Conservation (phyloP, 306 rosid species). For the Cucurbita maxima region DNA sequence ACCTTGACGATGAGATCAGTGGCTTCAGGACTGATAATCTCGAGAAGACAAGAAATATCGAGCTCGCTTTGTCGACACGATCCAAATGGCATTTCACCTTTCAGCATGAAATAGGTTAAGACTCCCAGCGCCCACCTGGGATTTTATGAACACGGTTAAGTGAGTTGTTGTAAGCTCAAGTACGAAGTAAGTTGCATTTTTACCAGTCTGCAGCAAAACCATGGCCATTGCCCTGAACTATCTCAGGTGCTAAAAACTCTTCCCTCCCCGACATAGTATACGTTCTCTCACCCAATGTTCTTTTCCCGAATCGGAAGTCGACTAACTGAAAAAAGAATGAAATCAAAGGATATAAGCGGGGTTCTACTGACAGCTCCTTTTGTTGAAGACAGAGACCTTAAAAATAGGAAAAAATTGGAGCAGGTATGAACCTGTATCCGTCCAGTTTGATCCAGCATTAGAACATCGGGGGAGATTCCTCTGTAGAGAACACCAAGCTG, state of each 20-base stretch:
- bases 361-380: not conserved
- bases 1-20: constrained; percentile 86
- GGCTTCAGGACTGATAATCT: constrained; percentile 66
- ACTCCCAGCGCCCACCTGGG: not conserved
- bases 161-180: not conserved
- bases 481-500: constrained; percentile 86
- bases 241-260: constrained; percentile 81
- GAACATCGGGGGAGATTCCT: constrained; percentile 80
- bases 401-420: not conserved
- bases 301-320: constrained; percentile 84
- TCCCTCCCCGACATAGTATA: constrained; percentile 81
- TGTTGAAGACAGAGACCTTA: not conserved
- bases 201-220: constrained; percentile 92
- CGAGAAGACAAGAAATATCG: constrained; percentile 34
- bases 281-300: constrained; percentile 56
- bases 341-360: not conserved
- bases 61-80: constrained; percentile 92
- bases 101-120: constrained; percentile 37
- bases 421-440: constrained; percentile 43
- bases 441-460: constrained; percentile 80
- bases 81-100: constrained; percentile 84
- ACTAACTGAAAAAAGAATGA: constrained; percentile 41
- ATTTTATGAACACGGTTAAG: too few species aligned
- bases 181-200: constrained; percentile 14
- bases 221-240: constrained; percentile 93